phyloP scores from a whole-genome alignment of 2,329 filamentous ascomycete species.

The Erysiphe neolycopersici region DNA sequence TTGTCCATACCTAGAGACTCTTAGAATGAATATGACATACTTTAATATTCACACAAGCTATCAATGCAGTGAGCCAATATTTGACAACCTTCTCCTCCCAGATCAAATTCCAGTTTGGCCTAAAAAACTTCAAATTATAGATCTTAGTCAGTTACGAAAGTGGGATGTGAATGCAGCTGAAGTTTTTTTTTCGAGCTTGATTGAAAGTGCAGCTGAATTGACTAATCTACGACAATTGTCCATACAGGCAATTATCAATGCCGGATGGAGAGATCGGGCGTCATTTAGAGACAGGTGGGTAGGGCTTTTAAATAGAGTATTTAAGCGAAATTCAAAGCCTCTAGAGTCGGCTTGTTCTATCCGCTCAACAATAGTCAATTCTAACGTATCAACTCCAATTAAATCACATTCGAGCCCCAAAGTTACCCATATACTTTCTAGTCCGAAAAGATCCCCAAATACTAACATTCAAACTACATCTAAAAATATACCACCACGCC shows the following conservation, averaged over 20 bases:
- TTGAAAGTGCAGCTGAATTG: constrained; percentile 40
- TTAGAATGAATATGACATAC: constrained; percentile 58
- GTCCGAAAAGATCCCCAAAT: neutral
- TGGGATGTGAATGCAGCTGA: constrained; percentile 45
- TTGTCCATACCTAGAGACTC: constrained; percentile 42
- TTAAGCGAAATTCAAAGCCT: constrained; percentile 23
- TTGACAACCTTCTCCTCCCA: constrained; percentile 36
- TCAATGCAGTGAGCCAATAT: constrained; percentile 49
- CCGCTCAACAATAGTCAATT: neutral
- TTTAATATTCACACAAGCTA: constrained; percentile 41
- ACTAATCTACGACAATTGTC: constrained; percentile 40
- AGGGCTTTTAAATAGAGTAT: constrained; percentile 38
- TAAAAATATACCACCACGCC: neutral
- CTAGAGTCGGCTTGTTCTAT: constrained; percentile 3
- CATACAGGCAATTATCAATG: constrained; percentile 49
- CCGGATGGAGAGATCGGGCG: constrained; percentile 58
- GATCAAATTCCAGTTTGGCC: constrained; percentile 59
- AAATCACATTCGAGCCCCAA: neutral
- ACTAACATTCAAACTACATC: neutral
- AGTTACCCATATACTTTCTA: neutral
- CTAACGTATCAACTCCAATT: neutral
- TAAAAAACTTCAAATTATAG: constrained; percentile 36
- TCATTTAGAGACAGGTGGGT: constrained; percentile 58
- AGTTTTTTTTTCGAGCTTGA: constrained; percentile 53
- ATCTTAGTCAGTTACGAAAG: constrained; percentile 52